Percentiles rank a stretch among this genome's conserved stretches.
These are phyloP conservation scores for Ophiocordyceps sinensis DNA, from an alignment of 2,329 filamentous ascomycete species.

Conservation along the genomic window DNA sequence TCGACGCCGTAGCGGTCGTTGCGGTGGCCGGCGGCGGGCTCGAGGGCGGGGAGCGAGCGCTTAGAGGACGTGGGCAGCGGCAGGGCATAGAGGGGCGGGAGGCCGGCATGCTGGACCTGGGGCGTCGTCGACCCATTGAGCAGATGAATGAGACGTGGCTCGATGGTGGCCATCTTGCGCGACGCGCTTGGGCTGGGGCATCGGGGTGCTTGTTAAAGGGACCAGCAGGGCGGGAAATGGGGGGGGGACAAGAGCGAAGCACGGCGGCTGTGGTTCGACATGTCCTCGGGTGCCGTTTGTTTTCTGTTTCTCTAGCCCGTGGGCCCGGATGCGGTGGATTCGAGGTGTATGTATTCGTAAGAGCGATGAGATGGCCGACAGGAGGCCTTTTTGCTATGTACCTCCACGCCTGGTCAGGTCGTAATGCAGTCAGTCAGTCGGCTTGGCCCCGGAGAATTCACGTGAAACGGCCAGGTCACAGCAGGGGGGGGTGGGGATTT, in stretches of 20 bases:
- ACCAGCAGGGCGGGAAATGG: background rate
- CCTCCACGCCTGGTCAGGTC: background rate
- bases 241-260: background rate
- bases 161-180: slow-evolving; percentile 47
- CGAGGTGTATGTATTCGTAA: no score
- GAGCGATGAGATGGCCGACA: background rate
- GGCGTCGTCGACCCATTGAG: slow-evolving; percentile 42
- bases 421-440: background rate
- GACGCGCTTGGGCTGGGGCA: slow-evolving; percentile 11
- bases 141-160: slow-evolving; percentile 51
- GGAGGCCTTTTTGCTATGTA: background rate
- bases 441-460: background rate
- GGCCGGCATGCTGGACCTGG: slow-evolving; percentile 32
- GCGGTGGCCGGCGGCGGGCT: slow-evolving; percentile 30
- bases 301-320: background rate
- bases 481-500: slow-evolving; percentile 1
- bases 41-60: slow-evolving; percentile 35
- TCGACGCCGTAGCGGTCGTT: slow-evolving; percentile 18
- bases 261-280: background rate
- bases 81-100: slow-evolving; percentile 38
- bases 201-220: slow-evolving; percentile 6
- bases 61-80: slow-evolving; percentile 28
- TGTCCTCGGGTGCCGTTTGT: background rate
- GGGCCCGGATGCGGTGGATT: background rate
- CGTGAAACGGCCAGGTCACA: slow-evolving; percentile 1